Base-by-base conservation (phyloP, 2,329 filamentous ascomycete species). In the Corniculantispora saksenae region DNA sequence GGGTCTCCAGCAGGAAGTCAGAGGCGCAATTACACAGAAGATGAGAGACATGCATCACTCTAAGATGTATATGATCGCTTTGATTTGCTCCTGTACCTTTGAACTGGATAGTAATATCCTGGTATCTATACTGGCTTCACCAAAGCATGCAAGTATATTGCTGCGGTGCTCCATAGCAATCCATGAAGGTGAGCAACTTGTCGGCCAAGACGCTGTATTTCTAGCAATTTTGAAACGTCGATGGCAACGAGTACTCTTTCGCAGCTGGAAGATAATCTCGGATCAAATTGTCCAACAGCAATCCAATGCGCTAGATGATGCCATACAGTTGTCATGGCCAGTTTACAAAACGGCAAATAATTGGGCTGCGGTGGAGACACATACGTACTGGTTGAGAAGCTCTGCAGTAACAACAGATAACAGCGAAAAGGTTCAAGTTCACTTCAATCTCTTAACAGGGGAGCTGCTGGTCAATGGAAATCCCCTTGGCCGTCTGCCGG, bases 381-480 rank as follows among this genome's bases (percentile, higher is more conserved):
- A 56, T 43, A 15, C 15, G 3, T 56, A 56, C 15, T 56, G 54
- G 54, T 13, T 56, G 32, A 25, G 10, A 25, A 56, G 15, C 6
- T 23, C 6, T 19, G 54, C 54, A 13, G 32, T n/a, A 23, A 38
- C 15, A 10, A n/a, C 15, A 56, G 54, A 23, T 19, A 43, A 5
- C 6, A 25, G 15, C 54, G 17, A 21, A 43, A 56, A n/a, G n/a
- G 19, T 76, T 29, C 9, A 35, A 3, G 76, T 84, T 4, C 79
- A 83, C 27, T 82, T 82, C 68, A 85, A 86, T 66, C 58, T 86
- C 0, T 67, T 89, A 2, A 82, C 77, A 0, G 85, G 82, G 0
- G 76, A 82, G 29, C 72, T 89, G 0, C 75, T 87, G 0, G 78
- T 89, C 0, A 78, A 87, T 64, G 85, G 85, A 0, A 50, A 74